Evolutionary conservation across 75 land plant species (phyloP), one percentile per base, ranked within the genome.

Genomic region (Sequoia sempervirens): DNA sequence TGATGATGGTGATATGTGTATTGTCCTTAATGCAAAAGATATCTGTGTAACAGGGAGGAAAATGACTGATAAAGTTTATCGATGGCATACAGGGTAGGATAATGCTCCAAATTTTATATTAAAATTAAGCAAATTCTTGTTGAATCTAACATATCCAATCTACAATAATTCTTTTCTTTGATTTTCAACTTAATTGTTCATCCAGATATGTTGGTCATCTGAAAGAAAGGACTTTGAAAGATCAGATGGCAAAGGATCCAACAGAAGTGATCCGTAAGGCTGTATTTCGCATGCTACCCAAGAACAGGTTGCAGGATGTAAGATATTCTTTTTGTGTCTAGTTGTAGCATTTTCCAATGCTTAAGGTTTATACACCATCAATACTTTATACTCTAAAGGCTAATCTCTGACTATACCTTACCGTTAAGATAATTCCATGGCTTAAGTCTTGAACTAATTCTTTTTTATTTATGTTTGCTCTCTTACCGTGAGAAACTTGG

Each of bases 181-280:
- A 45, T 45, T 26, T 12, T 26, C 30, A 46, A 9, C 28, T 53
- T 75, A 26, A 28, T 82, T 83, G 83, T 84, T 26, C 72, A 13
- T 86, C 47, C 80, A 97, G 99, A 43, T 97, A 95, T 84, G 79
- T 95, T 26, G 99, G 99, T 45, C 88, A 95, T 86, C 88, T 97
- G 18, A 97, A 97, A 86, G 91, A 95, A 86, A 91, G 97, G 87
- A 97, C 86, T 76, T 87, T 97, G 73, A 97, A 93, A 83, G 94
- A 95, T 41, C 97, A 95, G 90, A 83, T 97, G 87, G 90, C 79
- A 47, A 94, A 89, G 85, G 98, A 97, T 84, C 94, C 99, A 45
- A 94, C 96, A 3, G 96, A 93, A 89, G 97, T 93, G 30, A 92
- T 97, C 30, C 95, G 97, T 40, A 97, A 97, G 89, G 99, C 99